Base-by-base conservation (phyloP, 2,329 filamentous ascomycete species). In the Fusarium nisikadoi region DNA sequence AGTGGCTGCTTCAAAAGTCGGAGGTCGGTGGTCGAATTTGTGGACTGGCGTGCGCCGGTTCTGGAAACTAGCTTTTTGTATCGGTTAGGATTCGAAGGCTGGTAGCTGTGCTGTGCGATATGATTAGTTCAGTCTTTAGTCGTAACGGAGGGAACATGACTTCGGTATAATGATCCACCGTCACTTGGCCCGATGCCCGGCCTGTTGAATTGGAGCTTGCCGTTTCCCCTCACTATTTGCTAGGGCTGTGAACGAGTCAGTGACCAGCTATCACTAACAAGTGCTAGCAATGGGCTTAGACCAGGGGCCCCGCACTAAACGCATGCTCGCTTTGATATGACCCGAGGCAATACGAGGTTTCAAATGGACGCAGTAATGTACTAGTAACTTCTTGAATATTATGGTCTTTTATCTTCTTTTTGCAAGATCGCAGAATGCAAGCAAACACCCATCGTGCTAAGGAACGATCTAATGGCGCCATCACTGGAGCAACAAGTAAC, bases 1-100 rank as follows among this genome's bases (percentile, higher is more conserved):
- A 2, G 20, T 27, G 33, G 17, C 12, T 16, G 5, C 3, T 36
- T 16, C 8, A 11, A 8, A 3, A 4, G 5, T 12, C 17, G 8
- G 49, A 16, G 23, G 23, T 38, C 33, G 2, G 14, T 17, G 3
- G 5, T 23, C n/a, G 20, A 3, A n/a, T 4, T 3, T 0, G 14
- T 1, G 2, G 29, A 10, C 29, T 23, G 5, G 11, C 1, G 20
- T 0, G 20, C 20, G 10, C 20, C 3, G 0, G 7, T 20, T 31
- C 7, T 31, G 10, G 17, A n/a, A 3, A 19, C 20, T 31, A 5
- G 5, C 3, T 2, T 8, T 31, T n/a, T 5, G 14, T 3, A 13
- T 47, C 27, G 7, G 20, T 5, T 13, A 3, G 20, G 5, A 2
- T 7, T 23, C 2, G 6, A 31, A 3, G 3, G 3, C 7, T 5